phyloP scores from a whole-genome alignment of 345 rosid genomes.

The Aethionema arabicum region DNA sequence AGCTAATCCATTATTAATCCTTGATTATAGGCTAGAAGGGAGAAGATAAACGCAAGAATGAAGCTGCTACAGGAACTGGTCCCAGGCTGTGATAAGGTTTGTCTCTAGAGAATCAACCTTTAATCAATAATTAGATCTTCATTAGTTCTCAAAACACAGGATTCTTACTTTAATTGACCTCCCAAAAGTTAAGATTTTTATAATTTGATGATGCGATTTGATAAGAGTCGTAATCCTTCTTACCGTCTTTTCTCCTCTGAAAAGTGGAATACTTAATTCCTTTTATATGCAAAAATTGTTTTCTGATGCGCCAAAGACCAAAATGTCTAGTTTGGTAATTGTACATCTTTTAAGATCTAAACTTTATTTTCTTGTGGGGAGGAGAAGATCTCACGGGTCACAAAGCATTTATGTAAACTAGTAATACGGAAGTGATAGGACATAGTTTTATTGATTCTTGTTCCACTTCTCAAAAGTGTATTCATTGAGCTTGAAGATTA shows the following conservation, averaged over 20 bases:
- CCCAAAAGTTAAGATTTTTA: slow-evolving; percentile 8
- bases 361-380: slow-evolving; percentile 24
- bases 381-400: slow-evolving; percentile 18
- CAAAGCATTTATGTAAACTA: slow-evolving; percentile 13
- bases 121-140: slow-evolving; percentile 46
- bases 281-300: slow-evolving; percentile 6
- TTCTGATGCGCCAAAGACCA: slow-evolving; percentile 15
- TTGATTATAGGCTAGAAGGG: slow-evolving; percentile 67
- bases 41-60: slow-evolving; percentile 76
- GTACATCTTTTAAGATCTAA: not conserved
- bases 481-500: slow-evolving; percentile 33
- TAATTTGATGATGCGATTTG: slow-evolving; percentile 18
- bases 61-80: slow-evolving; percentile 73
- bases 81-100: slow-evolving; percentile 84
- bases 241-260: slow-evolving; percentile 14
- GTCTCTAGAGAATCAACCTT: slow-evolving; percentile 24
- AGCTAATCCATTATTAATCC: slow-evolving; percentile 1
- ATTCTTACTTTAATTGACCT: slow-evolving; percentile 32
- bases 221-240: slow-evolving; percentile 18
- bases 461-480: slow-evolving; percentile 17
- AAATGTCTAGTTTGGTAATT: slow-evolving; percentile 22
- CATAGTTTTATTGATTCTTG: slow-evolving; percentile 13
- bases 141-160: slow-evolving; percentile 26
- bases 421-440: slow-evolving; percentile 25
- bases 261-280: slow-evolving; percentile 11